Evolutionary conservation across 2,329 filamentous ascomycete species (phyloP).

Genomic region (Penicillium sp.): DNA sequence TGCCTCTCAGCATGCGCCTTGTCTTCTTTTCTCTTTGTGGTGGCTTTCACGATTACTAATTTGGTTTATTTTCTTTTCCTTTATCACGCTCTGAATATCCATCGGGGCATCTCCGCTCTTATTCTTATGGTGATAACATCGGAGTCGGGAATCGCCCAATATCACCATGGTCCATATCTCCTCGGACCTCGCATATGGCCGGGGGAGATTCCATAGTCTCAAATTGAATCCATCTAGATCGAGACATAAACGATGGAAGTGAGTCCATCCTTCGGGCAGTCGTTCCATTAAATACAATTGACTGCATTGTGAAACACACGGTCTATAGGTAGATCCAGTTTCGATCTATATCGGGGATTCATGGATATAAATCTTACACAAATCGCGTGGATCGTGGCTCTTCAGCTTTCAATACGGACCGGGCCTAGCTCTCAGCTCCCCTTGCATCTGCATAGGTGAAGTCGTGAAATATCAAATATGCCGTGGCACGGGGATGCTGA

Average conservation of each 20-base stretch:
- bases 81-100: constrained; percentile 2
- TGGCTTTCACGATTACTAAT: too few relatives aligned
- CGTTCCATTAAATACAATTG: not conserved
- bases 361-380: not conserved
- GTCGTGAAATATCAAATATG: constrained; percentile 2
- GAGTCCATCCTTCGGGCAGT: too few relatives aligned
- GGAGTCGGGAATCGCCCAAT: too few relatives aligned
- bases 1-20: constrained; percentile 1
- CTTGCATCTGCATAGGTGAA: constrained; percentile 23
- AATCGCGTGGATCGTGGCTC: constrained; percentile 18
- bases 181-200: too few relatives aligned
- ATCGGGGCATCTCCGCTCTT: not conserved
- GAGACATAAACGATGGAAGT: too few relatives aligned
- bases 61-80: not conserved
- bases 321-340: constrained; percentile 18
- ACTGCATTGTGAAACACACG: constrained; percentile 3
- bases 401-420: constrained; percentile 16
- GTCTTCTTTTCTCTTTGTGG: not conserved
- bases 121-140: constrained; percentile 5
- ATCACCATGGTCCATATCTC: too few relatives aligned
- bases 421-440: constrained; percentile 17
- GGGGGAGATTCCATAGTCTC: not conserved
- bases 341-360: constrained; percentile 13
- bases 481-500: constrained; percentile 3
- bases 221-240: not conserved